Percentiles rank a stretch among this genome's conserved stretches.
Conservation (phyloP, 495 filamentous ascomycete species). For the Parachaetomium inaequale region DNA sequence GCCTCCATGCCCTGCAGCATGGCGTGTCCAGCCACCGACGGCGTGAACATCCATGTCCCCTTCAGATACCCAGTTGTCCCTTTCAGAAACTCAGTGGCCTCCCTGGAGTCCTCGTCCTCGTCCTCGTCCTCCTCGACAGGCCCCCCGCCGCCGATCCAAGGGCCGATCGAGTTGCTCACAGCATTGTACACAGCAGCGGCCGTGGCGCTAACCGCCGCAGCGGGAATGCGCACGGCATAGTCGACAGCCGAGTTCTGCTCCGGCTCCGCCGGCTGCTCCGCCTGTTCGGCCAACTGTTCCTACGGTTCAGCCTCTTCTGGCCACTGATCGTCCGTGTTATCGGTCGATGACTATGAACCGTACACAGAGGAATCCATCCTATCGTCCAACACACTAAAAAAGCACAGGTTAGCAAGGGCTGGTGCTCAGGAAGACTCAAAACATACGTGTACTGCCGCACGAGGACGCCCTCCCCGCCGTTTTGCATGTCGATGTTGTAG, state of each 20-base stretch:
- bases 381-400: conserved; percentile 48
- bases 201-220: neutral
- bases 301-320: neutral
- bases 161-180: neutral
- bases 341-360: conserved; percentile 25
- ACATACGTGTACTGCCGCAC: conserved; percentile 86
- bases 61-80: no score
- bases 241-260: neutral
- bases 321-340: neutral
- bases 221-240: neutral
- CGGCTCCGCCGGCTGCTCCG: neutral
- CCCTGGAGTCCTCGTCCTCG: neutral
- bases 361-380: conserved; percentile 47
- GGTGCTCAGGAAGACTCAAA: neutral
- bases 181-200: neutral
- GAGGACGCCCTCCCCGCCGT: conserved; percentile 88
- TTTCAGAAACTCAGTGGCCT: neutral
- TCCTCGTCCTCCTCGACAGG: no score
- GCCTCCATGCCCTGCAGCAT: no score
- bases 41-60: no score
- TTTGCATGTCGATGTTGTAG: conserved; percentile 90
- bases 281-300: no score
- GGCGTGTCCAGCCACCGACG: no score
- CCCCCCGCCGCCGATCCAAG: neutral
- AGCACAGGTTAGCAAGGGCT: neutral